Conservation (phyloP, 2,329 filamentous ascomycete species). For the Eutypa lata region DNA sequence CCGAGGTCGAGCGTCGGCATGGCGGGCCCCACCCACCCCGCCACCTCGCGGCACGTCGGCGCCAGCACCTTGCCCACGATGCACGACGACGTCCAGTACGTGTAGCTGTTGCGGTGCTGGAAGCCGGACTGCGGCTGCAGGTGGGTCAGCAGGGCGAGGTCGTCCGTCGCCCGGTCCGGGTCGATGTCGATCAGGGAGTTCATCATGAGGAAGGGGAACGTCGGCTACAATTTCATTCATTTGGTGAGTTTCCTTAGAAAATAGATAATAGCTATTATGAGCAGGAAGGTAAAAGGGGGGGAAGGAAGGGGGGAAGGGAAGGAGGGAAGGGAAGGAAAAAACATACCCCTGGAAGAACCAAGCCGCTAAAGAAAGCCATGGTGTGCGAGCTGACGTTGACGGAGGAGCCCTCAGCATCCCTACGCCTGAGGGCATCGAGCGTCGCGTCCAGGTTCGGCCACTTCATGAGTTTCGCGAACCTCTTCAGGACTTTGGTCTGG, state of each 20-base stretch:
- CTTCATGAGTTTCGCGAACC: constrained; percentile 70
- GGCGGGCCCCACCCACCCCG: constrained; percentile 72
- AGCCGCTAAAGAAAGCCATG: constrained; percentile 74
- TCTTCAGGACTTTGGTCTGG: constrained; percentile 65
- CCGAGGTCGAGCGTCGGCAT: constrained; percentile 64
- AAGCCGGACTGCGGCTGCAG: constrained; percentile 69
- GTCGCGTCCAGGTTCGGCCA: constrained; percentile 72
- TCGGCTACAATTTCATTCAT: constrained; percentile 40
- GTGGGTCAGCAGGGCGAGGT: constrained; percentile 65
- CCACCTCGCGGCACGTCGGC: constrained; percentile 67
- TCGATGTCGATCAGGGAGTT: constrained; percentile 75
- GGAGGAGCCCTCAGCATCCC: constrained; percentile 55
- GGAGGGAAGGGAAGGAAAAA: constrained; percentile 5
- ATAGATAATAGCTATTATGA: not conserved
- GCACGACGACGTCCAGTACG: constrained; percentile 71
- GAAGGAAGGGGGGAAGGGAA: too few species aligned
- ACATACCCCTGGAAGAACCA: constrained; percentile 68
- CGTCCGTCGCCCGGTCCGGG: constrained; percentile 61
- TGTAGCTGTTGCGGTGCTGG: constrained; percentile 70
- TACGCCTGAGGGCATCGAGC: constrained; percentile 58
- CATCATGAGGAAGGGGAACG: constrained; percentile 73
- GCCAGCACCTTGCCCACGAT: constrained; percentile 75
- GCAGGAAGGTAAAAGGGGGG: not conserved
- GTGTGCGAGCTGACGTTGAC: constrained; percentile 65
- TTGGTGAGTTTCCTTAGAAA: too few species aligned